A percentile compares a stretch with the other conserved stretches of the same genome.
Evolutionary conservation across 345 rosid genomes (phyloP).

Genomic region (Eucalyptus pauciflora): DNA sequence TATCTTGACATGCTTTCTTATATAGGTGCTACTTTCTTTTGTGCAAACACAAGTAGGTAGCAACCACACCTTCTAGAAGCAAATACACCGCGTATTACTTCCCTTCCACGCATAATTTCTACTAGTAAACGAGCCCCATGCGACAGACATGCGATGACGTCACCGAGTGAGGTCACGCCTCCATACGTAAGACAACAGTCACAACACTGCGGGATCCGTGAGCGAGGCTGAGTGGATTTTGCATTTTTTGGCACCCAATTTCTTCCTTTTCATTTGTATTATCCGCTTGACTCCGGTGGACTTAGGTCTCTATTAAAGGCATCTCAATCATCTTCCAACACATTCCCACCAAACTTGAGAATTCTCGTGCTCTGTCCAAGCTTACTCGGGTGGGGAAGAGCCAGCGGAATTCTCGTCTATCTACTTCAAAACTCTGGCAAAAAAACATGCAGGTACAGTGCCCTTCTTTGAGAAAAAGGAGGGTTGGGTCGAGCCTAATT

Average conservation of each 20-base stretch:
- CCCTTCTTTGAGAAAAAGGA: neutral
- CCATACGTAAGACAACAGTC: neutral
- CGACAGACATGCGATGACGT: neutral
- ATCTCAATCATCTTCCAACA: neutral
- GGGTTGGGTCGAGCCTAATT: neutral
- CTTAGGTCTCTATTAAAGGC: neutral
- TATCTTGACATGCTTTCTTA: neutral
- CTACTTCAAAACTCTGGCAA: neutral
- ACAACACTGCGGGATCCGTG: neutral
- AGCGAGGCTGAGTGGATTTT: neutral
- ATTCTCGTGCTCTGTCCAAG: neutral
- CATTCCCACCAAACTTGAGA: neutral
- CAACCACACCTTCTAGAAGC: neutral
- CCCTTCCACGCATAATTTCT: neutral
- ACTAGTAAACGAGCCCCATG: neutral
- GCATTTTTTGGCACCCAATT: neutral
- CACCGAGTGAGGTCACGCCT: neutral
- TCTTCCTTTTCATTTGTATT: neutral
- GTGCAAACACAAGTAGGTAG: neutral
- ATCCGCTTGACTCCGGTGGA: neutral
- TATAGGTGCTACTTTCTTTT: neutral
- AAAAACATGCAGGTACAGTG: neutral
- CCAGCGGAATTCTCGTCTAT: neutral
- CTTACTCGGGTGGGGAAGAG: neutral
- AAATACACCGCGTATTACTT: neutral